phyloP scores from a whole-genome alignment of 805 yeast species.

The Jamesozyma gamospora region DNA sequence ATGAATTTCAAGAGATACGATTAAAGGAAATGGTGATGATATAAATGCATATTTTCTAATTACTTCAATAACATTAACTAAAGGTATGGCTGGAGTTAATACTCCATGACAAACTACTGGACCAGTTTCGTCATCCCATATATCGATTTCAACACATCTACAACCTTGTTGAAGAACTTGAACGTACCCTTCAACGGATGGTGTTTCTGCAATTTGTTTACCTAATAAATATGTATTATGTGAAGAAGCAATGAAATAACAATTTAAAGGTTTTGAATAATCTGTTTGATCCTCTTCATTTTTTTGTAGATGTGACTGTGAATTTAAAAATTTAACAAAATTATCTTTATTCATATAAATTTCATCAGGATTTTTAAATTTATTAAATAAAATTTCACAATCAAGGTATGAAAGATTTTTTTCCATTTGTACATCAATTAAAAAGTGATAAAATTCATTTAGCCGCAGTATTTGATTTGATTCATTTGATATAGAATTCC shows the following conservation, averaged over 20 bases:
- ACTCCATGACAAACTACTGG: constrained; percentile 93
- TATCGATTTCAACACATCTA: constrained; percentile 86
- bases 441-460: constrained; percentile 35
- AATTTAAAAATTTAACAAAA: constrained; percentile 25
- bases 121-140: constrained; percentile 79
- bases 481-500: constrained; percentile 29
- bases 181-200: constrained; percentile 84
- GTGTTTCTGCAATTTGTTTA: constrained; percentile 74
- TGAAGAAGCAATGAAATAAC: constrained; percentile 84
- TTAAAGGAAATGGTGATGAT: constrained; percentile 76
- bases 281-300: constrained; percentile 23
- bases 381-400: constrained; percentile 30
- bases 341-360: constrained; percentile 13
- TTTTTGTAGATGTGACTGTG: constrained; percentile 21
- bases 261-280: constrained; percentile 58
- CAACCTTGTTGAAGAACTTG: constrained; percentile 86
- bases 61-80: constrained; percentile 58
- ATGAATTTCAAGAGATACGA: constrained; percentile 76
- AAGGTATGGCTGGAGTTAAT: constrained; percentile 63
- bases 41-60: constrained; percentile 81
- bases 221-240: constrained; percentile 91
- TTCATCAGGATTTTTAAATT: constrained; percentile 22
- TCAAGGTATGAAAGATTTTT: constrained; percentile 17
- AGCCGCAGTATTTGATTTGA: constrained; percentile 17
- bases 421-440: constrained; percentile 42